Percentiles rank a stretch among this genome's conserved stretches.
Evolutionary conservation across 768 basidiomycete species (phyloP).

Genomic region (Tricholomella constricta): DNA sequence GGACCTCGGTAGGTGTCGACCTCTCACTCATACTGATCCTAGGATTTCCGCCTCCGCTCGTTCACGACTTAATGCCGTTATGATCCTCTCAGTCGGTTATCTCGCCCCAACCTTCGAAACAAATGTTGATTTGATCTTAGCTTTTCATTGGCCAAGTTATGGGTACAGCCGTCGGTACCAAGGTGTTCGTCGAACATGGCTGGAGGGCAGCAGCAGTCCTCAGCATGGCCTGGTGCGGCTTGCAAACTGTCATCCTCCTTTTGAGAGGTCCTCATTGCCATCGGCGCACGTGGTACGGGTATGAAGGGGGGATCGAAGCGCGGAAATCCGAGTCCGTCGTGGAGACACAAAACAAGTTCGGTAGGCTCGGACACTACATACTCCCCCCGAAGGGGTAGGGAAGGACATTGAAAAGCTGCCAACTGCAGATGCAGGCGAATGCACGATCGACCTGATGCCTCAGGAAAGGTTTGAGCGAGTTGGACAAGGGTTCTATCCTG

Average conservation of each 20-base stretch:
- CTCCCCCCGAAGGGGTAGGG: too few species aligned
- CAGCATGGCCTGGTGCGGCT: conserved; percentile 58
- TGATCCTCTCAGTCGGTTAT: conserved; percentile 59
- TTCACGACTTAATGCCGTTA: conserved; percentile 75
- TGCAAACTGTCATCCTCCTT: conserved; percentile 57
- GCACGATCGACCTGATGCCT: too few species aligned
- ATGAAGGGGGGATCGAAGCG: conserved; percentile 54
- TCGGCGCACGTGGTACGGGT: conserved; percentile 65
- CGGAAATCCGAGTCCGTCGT: conserved; percentile 40
- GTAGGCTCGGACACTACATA: too few species aligned
- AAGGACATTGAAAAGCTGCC: too few species aligned
- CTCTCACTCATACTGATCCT: background rate
- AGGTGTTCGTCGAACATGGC: conserved; percentile 68
- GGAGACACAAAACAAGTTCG: conserved; percentile 18
- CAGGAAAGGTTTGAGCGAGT: too few species aligned
- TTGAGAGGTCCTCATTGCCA: conserved; percentile 68
- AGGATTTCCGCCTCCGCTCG: conserved; percentile 52
- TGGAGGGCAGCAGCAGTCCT: conserved; percentile 70
- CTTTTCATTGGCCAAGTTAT: conserved; percentile 82
- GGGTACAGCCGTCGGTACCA: conserved; percentile 75
- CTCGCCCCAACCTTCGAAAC: background rate
- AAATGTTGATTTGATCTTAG: too few species aligned
- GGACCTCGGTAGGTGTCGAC: background rate
- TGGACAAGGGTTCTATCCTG: too few species aligned
- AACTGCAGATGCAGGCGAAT: too few species aligned